Evolutionary conservation across 495 filamentous ascomycete species (phyloP).

Genomic region (Xylaria grammica): DNA sequence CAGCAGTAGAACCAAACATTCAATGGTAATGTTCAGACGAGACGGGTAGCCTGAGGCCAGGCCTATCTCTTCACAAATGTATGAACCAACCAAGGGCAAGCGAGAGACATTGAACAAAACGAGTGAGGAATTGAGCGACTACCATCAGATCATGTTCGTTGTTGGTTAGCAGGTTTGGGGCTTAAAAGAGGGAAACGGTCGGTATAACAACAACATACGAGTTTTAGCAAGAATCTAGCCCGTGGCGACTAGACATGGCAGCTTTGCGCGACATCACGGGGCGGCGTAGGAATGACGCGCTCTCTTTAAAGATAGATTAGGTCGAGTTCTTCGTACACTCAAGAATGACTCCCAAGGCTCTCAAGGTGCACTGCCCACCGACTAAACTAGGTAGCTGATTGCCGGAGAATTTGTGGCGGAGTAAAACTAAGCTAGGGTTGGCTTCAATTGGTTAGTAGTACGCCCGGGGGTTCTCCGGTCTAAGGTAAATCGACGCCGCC

Average conservation of each 20-base stretch:
- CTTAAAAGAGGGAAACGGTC: conserved; percentile 4
- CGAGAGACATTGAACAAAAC: conserved; percentile 5
- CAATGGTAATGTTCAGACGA: background rate
- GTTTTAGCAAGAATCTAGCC: background rate
- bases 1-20: background rate
- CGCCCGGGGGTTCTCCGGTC: too few relatives aligned
- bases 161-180: background rate
- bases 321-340: background rate
- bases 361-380: conserved; percentile 15
- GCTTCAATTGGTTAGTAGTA: too few relatives aligned
- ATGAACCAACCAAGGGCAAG: background rate
- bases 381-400: conserved; percentile 7
- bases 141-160: conserved; percentile 10
- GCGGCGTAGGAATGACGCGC: background rate
- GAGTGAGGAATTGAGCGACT: background rate
- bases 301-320: conserved; percentile 3
- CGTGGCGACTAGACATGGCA: background rate
- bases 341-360: background rate
- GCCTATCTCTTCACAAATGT: background rate
- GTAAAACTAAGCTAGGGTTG: too few relatives aligned
- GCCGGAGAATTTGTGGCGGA: background rate
- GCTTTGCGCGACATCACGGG: background rate
- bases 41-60: conserved; percentile 1
- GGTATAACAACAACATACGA: background rate
- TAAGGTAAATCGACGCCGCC: too few relatives aligned